Conservation (phyloP, 371 early-diverging fungal species). For the Mucor piriformis region DNA sequence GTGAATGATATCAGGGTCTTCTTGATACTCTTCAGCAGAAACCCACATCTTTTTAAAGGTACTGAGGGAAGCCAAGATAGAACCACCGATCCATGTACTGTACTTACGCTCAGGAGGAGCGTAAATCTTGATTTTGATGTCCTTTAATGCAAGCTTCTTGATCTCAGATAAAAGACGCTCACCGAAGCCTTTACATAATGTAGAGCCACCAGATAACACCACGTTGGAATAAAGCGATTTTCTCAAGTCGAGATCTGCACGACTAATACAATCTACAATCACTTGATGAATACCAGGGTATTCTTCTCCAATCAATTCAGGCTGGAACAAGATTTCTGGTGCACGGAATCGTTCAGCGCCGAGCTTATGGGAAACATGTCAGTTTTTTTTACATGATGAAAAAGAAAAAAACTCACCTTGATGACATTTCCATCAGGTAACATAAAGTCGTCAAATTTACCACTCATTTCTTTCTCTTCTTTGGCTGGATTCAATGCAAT, state of each 20-base stretch:
- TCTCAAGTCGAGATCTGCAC: conserved; percentile 91
- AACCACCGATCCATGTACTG: conserved; percentile 97
- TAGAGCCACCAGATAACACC: conserved; percentile 67
- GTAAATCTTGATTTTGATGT: conserved; percentile 93
- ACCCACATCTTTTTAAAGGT: conserved; percentile 85
- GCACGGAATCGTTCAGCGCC: conserved; percentile 82
- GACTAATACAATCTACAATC: conserved; percentile 86
- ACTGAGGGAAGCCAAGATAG: conserved; percentile 85
- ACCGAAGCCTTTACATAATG: conserved; percentile 73
- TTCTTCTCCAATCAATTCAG: conserved; percentile 89
- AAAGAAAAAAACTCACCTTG: conserved; percentile 54
- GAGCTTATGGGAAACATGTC: conserved; percentile 54
- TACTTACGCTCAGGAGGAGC: conserved; percentile 98
- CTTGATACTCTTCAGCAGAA: conserved; percentile 83
- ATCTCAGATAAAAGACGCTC: conserved; percentile 91
- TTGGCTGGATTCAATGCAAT: conserved; percentile 86
- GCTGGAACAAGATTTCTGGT: conserved; percentile 91
- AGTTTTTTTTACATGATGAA: neutral
- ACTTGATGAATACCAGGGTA: conserved; percentile 89
- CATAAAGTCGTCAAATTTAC: conserved; percentile 76
- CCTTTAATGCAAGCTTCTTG: conserved; percentile 79
- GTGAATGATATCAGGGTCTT: conserved; percentile 83
- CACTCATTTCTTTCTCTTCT: conserved; percentile 84
- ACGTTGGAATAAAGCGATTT: conserved; percentile 85
- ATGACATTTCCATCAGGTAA: conserved; percentile 93